These are phyloP conservation scores for Oemleria cerasiformis DNA, from an alignment of 306 rosid genomes.

Conservation along the genomic window DNA sequence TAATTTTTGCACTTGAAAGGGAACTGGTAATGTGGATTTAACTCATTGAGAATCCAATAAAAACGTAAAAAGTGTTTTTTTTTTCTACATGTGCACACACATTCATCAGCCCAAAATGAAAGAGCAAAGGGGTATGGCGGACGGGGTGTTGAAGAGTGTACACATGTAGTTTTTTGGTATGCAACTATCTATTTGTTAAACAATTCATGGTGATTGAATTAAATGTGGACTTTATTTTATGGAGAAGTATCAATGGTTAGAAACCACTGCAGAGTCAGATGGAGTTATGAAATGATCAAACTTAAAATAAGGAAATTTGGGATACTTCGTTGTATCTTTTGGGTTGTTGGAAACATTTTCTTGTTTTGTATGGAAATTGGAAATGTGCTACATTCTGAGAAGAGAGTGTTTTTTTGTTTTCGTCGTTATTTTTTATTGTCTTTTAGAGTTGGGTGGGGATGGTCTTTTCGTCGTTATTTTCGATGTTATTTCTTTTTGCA, in stretches of 20 bases:
- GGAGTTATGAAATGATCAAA: neutral
- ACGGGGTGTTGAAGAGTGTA: neutral
- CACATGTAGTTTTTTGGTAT: neutral
- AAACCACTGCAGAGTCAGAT: neutral
- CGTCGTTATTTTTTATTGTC: neutral
- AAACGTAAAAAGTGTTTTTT: neutral
- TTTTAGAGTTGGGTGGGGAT: neutral
- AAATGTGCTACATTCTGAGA: neutral
- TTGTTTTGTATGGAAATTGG: constrained; percentile 2
- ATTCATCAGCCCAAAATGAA: neutral
- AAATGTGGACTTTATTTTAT: neutral
- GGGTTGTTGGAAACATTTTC: neutral
- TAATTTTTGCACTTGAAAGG: neutral
- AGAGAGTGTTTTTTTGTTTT: neutral
- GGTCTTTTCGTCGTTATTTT: constrained; percentile 13
- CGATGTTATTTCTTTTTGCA: constrained; percentile 29
- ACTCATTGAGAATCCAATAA: neutral
- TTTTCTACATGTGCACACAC: neutral
- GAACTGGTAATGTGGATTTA: neutral
- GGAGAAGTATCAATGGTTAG: neutral
- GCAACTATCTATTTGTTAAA: neutral
- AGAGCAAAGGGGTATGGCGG: neutral
- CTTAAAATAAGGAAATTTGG: neutral
- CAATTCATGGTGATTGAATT: neutral
- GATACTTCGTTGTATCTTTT: neutral